Evolutionary conservation across 1,284 basidiomycete genomes (phyloP), one percentile per base, ranked within the genome.

Genomic region (Trametes versicolor): DNA sequence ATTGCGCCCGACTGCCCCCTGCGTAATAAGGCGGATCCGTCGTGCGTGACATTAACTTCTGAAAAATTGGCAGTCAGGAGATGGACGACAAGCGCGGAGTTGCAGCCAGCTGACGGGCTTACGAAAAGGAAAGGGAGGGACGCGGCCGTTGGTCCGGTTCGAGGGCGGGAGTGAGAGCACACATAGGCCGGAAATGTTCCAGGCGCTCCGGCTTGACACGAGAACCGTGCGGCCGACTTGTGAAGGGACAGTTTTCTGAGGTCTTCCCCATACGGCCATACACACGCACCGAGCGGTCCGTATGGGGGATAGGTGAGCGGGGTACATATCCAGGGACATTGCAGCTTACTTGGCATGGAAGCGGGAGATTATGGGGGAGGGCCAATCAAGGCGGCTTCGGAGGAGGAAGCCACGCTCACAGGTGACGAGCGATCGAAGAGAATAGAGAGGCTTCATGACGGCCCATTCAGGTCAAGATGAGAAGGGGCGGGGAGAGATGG

Each of bases 291-390:
- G 25, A 6, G 39, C 23, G 2, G 48, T 23, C 39, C 54, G 32
- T 7, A 45, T 52, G 29, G 29, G 54, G 61, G 15, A 37, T 25
- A 37, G 29, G 43, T 45, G 61, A 57, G 49, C 27, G 39, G 17
- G 13, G 27, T 6, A 27, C 19, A 17, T 23, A 6, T 27, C 49
- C 15, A 62, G 61, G 54, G 41, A 57, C 54, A 62, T 56, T 57
- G 54, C 55, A 52, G 54, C 61, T 62, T 57, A 52, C 54, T 62
- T 62, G 61, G 57, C 61, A 62, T 23, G 4, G 61, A 62, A 62
- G 61, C 54, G 61, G 60, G 48, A 4, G 36, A 56, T 17, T n/a
- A 21, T 32, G 48, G 61, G 32, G 27, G 39, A 17, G 48, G 49
- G 54, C 48, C 61, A 50, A 62, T 62, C 54, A 55, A 25, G 37